Conservation (phyloP, 352 stramenopile genomes). For the Pythium utonaiense region DNA sequence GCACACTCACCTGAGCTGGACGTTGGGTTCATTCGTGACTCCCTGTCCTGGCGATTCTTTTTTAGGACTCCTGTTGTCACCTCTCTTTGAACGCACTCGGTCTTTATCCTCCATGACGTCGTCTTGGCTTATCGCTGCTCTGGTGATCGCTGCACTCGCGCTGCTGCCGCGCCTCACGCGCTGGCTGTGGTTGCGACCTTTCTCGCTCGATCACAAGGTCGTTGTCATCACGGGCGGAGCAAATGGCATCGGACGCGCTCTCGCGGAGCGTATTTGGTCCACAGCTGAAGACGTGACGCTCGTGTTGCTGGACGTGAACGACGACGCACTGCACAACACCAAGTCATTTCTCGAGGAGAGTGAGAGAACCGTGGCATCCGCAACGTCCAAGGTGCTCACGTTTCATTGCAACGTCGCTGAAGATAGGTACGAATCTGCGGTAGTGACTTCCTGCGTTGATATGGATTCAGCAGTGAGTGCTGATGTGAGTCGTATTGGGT, state of each 20-base stretch:
- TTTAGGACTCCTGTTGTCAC: no score
- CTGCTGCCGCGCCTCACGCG: constrained; percentile 40
- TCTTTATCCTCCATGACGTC: background rate
- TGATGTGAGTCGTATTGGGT: no score
- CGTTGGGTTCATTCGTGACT: no score
- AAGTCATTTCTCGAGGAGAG: constrained; percentile 17
- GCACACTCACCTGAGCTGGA: no score
- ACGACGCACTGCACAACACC: constrained; percentile 26
- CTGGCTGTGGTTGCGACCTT: constrained; percentile 32
- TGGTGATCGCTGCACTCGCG: background rate
- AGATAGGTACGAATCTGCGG: constrained; percentile 13
- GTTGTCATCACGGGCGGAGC: constrained; percentile 65
- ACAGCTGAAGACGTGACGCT: constrained; percentile 35
- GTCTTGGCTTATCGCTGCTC: background rate
- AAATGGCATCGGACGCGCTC: constrained; percentile 42
- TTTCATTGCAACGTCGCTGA: constrained; percentile 29
- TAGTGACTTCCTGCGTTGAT: no score
- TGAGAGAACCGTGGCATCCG: no score
- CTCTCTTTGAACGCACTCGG: no score
- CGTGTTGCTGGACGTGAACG: constrained; percentile 58
- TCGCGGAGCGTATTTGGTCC: constrained; percentile 35
- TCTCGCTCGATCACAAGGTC: constrained; percentile 48
- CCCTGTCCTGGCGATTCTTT: no score
- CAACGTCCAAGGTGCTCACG: constrained; percentile 7
- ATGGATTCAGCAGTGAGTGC: no score